Base-by-base conservation (phyloP, 148 eudicot genomes). In the Euryodendron excelsum region DNA sequence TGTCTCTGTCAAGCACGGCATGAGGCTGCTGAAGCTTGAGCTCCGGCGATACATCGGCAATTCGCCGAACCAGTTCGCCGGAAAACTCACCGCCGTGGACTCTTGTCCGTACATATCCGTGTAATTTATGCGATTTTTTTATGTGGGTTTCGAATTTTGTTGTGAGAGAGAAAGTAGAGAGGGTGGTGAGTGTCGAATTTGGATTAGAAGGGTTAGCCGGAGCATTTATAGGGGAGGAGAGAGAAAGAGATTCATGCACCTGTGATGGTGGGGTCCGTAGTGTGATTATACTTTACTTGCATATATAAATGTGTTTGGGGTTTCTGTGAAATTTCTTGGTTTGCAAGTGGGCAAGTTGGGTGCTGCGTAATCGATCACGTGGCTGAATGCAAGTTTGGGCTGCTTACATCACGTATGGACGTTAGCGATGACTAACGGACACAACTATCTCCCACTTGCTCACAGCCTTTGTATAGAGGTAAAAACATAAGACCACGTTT, bases 1-100 rank as follows among this genome's bases (percentile, higher is more conserved):
- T 0, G 82, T 84, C 21, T 86, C 89, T 20, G 87, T 78, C 61
- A 81, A 74, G 48, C 87, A 86, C 0, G 82, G 74, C 1, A 83
- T 33, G 3, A 83, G 73, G 14, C 84, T 76, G 39, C 78, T 81
- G 55, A 83, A 86, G 73, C 88, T 86, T 28, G 86, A 69, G 68
- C 78, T 86, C 79, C 88, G 75, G 75, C 77, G 30, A 60, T 77
- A 83, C 53, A 45, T n/a, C 59, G 82, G 72, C 0, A 48, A 23
- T 0, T 82, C 85, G 7, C 48, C 82, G 30, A 62, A 18, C 27
- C 21, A 18, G 13, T 20, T 74, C 52, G 34, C 81, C 81, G 78
- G 58, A 2, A 72, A n/a, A 72, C 34, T 72, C 61, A 33, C 62
- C 44, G 75, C 18, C 75, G 44, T 27, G n/a, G 23, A 30, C 3